A percentile compares a stretch with the other conserved stretches of the same genome.
These are phyloP conservation scores for Xylariaceae sp. DNA, from an alignment of 2,329 filamentous ascomycete species.

Conservation along the genomic window DNA sequence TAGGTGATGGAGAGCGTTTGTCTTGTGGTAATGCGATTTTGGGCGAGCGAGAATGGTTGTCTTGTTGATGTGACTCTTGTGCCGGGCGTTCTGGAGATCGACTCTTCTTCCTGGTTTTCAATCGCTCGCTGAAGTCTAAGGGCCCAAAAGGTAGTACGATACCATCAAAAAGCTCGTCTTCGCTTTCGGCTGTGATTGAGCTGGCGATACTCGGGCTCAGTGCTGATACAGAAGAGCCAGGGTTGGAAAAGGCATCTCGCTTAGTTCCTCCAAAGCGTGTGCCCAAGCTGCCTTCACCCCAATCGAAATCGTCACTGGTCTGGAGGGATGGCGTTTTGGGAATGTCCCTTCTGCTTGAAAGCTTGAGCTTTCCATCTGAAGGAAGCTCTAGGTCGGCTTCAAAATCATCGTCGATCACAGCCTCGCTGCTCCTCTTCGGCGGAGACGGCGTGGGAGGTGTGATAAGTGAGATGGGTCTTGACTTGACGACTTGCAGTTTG, in stretches of 20 bases:
- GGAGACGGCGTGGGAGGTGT: conserved; percentile 57
- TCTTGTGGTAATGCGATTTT: background rate
- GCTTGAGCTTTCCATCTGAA: conserved; percentile 60
- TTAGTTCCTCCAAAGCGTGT: conserved; percentile 86
- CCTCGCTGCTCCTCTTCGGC: conserved; percentile 48
- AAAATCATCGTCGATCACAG: conserved; percentile 61
- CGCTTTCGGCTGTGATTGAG: conserved; percentile 86
- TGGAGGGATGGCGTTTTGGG: conserved; percentile 60
- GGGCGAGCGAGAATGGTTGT: background rate
- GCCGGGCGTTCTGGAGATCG: conserved; percentile 14
- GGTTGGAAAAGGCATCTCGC: conserved; percentile 73
- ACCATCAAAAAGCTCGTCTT: conserved; percentile 90
- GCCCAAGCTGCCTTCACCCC: conserved; percentile 89
- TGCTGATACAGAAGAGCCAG: conserved; percentile 83
- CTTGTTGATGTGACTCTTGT: background rate
- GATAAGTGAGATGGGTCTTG: conserved; percentile 41
- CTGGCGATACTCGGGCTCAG: conserved; percentile 92
- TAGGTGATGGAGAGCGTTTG: conserved; percentile 3
- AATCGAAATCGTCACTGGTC: conserved; percentile 76
- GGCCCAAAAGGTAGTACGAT: conserved; percentile 80
- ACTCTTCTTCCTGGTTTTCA: conserved; percentile 64
- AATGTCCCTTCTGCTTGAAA: conserved; percentile 60
- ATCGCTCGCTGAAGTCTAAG: conserved; percentile 75
- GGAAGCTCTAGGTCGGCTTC: conserved; percentile 73
- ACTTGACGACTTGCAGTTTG: conserved; percentile 38